Evolutionary conservation across 257 asterid species (phyloP).

Genomic region (Datura wrightii): DNA sequence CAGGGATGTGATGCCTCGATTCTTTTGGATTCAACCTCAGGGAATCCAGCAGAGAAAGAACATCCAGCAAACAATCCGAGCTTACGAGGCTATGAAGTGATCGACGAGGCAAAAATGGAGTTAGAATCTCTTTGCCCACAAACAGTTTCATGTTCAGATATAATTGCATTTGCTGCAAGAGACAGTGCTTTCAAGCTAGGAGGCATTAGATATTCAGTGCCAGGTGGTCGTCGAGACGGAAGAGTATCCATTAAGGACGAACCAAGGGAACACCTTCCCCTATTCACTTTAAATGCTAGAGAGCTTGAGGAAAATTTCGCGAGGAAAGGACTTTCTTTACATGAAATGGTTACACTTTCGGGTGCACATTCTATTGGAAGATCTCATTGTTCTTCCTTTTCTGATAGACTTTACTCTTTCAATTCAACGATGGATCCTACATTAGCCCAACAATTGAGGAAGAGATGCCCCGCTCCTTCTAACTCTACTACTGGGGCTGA

Average conservation of each 20-base stretch:
- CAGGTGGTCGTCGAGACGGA: conserved; percentile 53
- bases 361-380: conserved; percentile 60
- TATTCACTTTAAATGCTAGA: conserved; percentile 23
- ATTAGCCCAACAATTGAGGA: conserved; percentile 34
- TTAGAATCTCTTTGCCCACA: conserved; percentile 49
- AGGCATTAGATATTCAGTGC: conserved; percentile 44
- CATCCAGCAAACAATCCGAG: conserved; percentile 38
- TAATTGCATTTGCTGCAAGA: conserved; percentile 50
- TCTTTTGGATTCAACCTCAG: conserved; percentile 44
- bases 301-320: conserved; percentile 42
- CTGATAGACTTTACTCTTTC: conserved; percentile 35
- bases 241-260: conserved; percentile 35
- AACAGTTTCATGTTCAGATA: conserved; percentile 54
- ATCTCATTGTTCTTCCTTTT: conserved; percentile 44
- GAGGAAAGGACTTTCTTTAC: conserved; percentile 43
- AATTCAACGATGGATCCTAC: conserved; percentile 39
- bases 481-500: not conserved
- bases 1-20: conserved; percentile 61
- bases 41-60: conserved; percentile 37
- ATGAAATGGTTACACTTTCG: conserved; percentile 56
- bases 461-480: conserved; percentile 18
- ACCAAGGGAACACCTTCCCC: conserved; percentile 39
- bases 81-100: conserved; percentile 55
- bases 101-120: conserved; percentile 46
- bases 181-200: conserved; percentile 44